Evolutionary conservation across 352 stramenopile species (phyloP).

Genomic region (Peronospora farinosa): DNA sequence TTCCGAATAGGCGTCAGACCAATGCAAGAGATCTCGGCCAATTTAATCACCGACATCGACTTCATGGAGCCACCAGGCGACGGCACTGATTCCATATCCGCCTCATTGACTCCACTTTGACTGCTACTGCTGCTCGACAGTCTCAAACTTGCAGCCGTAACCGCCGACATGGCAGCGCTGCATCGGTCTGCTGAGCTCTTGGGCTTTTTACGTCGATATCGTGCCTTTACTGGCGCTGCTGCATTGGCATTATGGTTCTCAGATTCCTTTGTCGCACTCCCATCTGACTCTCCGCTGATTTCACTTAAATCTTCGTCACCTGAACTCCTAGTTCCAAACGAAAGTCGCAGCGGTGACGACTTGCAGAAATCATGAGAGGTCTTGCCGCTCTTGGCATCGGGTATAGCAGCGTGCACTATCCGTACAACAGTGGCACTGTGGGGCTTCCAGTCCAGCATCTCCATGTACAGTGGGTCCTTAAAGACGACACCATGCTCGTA

Average conservation of each 20-base stretch:
- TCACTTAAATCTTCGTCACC: slow-evolving; percentile 31
- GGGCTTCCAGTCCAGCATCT: slow-evolving; percentile 59
- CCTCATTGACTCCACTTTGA: slow-evolving; percentile 25
- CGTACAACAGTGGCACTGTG: slow-evolving; percentile 25
- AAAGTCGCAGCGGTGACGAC: slow-evolving; percentile 24
- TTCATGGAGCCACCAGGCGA: slow-evolving; percentile 3
- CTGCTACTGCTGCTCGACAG: slow-evolving; percentile 33
- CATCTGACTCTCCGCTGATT: slow-evolving; percentile 24
- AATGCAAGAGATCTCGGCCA: slow-evolving; percentile 35
- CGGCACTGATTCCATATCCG: slow-evolving; percentile 17
- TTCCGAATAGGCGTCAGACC: slow-evolving; percentile 43
- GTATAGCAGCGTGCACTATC: slow-evolving; percentile 44
- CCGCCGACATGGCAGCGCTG: slow-evolving; percentile 7
- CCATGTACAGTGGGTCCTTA: slow-evolving; percentile 56
- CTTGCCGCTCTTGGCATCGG: slow-evolving; percentile 36
- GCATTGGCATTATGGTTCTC: slow-evolving; percentile 18
- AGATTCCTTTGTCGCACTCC: slow-evolving; percentile 14
- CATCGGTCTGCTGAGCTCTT: slow-evolving; percentile 22
- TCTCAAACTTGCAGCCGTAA: slow-evolving; percentile 19
- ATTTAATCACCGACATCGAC: slow-evolving; percentile 14
- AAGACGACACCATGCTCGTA: slow-evolving; percentile 74
- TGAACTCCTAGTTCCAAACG: slow-evolving; percentile 23
- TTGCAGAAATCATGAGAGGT: slow-evolving; percentile 29
- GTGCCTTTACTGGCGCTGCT: slow-evolving; percentile 7
- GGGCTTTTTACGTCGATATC: slow-evolving; percentile 25